A percentile compares a stretch with the other conserved stretches of the same genome.
phyloP scores from a whole-genome alignment of 805 yeast genomes.

The Wickerhamiella hasegawae region DNA sequence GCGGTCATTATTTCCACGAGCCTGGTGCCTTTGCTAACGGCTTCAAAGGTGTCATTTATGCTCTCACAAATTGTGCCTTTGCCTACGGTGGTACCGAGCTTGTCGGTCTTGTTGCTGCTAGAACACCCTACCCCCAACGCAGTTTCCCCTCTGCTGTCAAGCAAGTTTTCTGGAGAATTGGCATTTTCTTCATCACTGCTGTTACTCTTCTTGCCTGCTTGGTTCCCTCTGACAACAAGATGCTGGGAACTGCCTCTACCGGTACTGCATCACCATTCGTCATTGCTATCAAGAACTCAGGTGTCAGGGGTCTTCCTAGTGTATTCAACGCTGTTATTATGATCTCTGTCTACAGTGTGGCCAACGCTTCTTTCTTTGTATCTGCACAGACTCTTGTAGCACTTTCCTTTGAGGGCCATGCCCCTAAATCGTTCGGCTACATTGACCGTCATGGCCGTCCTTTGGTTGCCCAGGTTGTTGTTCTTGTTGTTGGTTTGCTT shows the following conservation, averaged over 20 bases:
- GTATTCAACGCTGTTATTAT: constrained; percentile 65
- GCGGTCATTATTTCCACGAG: constrained; percentile 40
- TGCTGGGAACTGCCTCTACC: constrained; percentile 30
- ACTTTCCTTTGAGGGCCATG: constrained; percentile 46
- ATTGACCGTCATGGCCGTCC: constrained; percentile 72
- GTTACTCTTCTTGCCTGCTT: constrained; percentile 52
- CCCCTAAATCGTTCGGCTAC: constrained; percentile 45
- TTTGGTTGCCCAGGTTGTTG: constrained; percentile 37
- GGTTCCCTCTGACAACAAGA: constrained; percentile 42
- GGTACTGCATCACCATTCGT: constrained; percentile 68
- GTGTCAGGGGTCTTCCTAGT: constrained; percentile 51
- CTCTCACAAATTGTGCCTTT: constrained; percentile 42
- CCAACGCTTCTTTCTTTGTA: constrained; percentile 55
- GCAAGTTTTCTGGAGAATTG: constrained; percentile 53
- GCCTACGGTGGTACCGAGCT: constrained; percentile 58
- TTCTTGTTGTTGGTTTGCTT: constrained; percentile 34
- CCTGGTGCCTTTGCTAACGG: constrained; percentile 50
- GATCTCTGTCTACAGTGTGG: constrained; percentile 64
- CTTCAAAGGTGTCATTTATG: constrained; percentile 49
- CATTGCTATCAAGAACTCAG: constrained; percentile 56
- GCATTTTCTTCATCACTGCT: constrained; percentile 44
- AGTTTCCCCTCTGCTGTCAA: constrained; percentile 58
- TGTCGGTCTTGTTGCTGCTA: constrained; percentile 61
- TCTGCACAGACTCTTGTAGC: constrained; percentile 53
- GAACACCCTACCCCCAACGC: constrained; percentile 50